phyloP scores from a whole-genome alignment of 768 basidiomycete species.

The Phaffia tasmanica region DNA sequence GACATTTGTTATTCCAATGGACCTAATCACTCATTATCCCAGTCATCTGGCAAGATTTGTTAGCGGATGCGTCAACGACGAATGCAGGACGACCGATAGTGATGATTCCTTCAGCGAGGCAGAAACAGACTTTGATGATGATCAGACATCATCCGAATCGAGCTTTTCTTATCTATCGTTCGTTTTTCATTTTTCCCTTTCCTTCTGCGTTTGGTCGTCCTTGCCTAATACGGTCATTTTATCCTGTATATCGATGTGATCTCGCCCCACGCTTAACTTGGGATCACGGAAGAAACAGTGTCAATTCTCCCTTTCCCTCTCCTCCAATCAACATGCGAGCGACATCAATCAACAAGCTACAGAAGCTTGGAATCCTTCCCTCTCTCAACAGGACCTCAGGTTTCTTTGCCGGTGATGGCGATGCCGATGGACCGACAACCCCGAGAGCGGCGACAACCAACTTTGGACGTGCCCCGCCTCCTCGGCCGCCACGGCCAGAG shows the following conservation, averaged over 20 bases:
- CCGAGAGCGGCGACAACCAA: background rate
- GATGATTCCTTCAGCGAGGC: conserved; percentile 2
- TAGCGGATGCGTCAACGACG: conserved; percentile 5
- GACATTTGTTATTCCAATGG: conserved; percentile 20
- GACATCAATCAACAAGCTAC: conserved; percentile 20
- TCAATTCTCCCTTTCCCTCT: background rate
- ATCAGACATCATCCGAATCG: conserved; percentile 8
- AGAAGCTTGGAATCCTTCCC: conserved; percentile 21
- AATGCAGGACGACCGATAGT: conserved; percentile 1
- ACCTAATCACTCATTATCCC: conserved; percentile 1
- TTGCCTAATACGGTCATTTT: background rate
- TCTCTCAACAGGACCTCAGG: conserved; percentile 1
- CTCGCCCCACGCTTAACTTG: background rate
- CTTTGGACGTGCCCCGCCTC: background rate
- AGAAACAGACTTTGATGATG: conserved; percentile 9
- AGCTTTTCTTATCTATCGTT: conserved; percentile 2
- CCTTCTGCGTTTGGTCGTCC: too few species aligned
- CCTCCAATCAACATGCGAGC: conserved; percentile 15
- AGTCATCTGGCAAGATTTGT: conserved; percentile 15
- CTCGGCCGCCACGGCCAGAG: background rate
- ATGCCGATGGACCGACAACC: background rate
- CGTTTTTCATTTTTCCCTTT: background rate
- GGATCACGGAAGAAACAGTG: too few species aligned
- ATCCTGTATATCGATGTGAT: background rate
- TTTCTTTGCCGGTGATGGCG: background rate